Conservation (phyloP, 2,329 filamentous ascomycete species). For the Tolypocladium cylindrosporum region DNA sequence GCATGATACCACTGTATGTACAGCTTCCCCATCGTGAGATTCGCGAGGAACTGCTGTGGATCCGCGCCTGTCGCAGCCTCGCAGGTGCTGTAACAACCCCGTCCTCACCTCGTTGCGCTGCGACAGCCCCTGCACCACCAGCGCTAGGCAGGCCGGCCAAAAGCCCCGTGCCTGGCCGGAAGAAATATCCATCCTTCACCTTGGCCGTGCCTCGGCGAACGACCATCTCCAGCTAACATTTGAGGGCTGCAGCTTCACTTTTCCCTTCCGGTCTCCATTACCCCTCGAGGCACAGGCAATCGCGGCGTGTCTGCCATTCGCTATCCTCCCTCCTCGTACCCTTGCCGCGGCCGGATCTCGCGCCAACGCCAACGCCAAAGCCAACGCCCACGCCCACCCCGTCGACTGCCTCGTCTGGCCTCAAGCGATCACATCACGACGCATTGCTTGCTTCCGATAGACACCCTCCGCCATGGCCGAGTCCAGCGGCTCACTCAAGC, state of each 20-base stretch:
- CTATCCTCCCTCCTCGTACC: no score
- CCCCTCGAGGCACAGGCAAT: background rate
- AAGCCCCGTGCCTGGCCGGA: background rate
- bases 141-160: background rate
- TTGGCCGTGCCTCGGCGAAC: background rate
- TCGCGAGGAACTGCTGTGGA: background rate
- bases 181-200: background rate
- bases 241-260: background rate
- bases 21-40: background rate
- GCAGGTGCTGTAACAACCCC: background rate
- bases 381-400: background rate
- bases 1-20: no score
- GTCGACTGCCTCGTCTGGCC: no score
- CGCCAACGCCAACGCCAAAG: background rate
- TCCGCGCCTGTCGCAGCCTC: background rate
- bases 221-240: background rate
- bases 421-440: background rate
- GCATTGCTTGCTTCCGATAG: background rate
- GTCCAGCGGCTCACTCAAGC: slow-evolving; percentile 19
- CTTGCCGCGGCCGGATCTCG: background rate
- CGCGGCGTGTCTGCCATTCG: background rate
- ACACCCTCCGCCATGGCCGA: slow-evolving; percentile 22
- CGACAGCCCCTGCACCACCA: background rate
- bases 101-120: background rate
- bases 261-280: background rate